Base-by-base conservation (phyloP, 768 basidiomycete genomes). In the Boletus subcaerulescens region DNA sequence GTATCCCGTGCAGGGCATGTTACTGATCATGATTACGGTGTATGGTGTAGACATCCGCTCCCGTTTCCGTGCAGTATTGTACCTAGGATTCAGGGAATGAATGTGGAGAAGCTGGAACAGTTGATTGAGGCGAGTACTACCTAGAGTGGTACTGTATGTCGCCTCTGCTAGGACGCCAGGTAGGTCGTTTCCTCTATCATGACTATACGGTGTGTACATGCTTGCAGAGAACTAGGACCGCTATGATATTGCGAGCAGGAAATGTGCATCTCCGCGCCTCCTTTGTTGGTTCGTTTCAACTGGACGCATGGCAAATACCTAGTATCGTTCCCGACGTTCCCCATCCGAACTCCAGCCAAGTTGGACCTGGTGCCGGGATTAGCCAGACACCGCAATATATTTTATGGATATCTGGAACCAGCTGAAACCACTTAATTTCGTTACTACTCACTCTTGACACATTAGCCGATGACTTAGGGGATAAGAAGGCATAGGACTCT, bases 41-140 rank as follows among this genome's bases (percentile, higher is more conserved):
- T 18, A 1, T 10, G 32, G 20, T 31, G 36, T 20, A 63, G 63
- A 46, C 63, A 32, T 32, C 55, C 63, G 15, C 36, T 60, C 13
- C 64, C 63, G 10, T 64, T 64, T 20, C 49, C 18, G 32, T 64
- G 63, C 31, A 52, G 24, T 13, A 56, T 63, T 26, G 15, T 36
- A 13, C 54, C 61, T 15, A 53, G 62, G 50, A 49, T 24, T n/a
- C 46, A 42, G 7, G 59, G 43, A 33, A 31, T 52, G 49, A 44
- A 53, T 32, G 46, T 52, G 17, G 52, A 53, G 22, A 36, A 40
- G 29, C 35, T 64, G 49, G 60, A 52, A 31, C 52, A 36, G 12
- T 31, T 63, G 11, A 54, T 63, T 5, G 54, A 54, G 42, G 60
- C 60, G 20, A 59, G 53, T 29, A 35, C 57, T 43, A 29, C 36